Evolutionary conservation across 768 basidiomycete genomes (phyloP).

Genomic region (Lactifluus hygrophoroides): DNA sequence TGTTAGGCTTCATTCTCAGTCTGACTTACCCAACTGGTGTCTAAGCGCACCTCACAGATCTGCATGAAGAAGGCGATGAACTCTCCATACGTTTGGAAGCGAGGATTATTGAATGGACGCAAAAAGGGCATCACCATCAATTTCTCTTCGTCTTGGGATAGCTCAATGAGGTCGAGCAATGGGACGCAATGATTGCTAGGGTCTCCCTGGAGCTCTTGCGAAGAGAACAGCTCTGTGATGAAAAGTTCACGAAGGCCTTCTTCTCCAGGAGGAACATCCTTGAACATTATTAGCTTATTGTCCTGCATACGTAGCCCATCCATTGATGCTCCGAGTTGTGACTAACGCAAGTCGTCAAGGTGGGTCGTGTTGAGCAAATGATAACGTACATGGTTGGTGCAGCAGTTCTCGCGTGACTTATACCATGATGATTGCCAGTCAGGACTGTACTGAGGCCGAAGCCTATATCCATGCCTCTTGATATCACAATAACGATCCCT

Average conservation of each 20-base stretch:
- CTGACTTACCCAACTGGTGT: not conserved
- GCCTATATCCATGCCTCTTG: too few relatives aligned
- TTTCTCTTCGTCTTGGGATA: not conserved
- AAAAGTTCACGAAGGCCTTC: slow-evolving; percentile 3
- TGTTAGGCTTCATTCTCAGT: not conserved
- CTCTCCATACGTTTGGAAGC: slow-evolving; percentile 11
- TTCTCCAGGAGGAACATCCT: slow-evolving; percentile 6
- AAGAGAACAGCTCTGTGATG: not conserved
- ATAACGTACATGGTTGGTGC: too few relatives aligned
- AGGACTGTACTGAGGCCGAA: too few relatives aligned
- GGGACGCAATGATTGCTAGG: slow-evolving; percentile 15
- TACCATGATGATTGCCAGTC: too few relatives aligned
- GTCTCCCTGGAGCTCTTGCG: not conserved
- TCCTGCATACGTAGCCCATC: slow-evolving; percentile 16
- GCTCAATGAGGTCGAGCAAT: slow-evolving; percentile 1
- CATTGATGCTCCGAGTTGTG: slow-evolving; percentile 5
- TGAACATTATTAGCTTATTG: slow-evolving; percentile 12
- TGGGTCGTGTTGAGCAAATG: too few relatives aligned
- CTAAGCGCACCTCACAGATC: not conserved
- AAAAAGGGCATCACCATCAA: slow-evolving; percentile 17
- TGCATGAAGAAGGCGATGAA: slow-evolving; percentile 16
- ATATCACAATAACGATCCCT: too few relatives aligned
- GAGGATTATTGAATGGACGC: slow-evolving; percentile 14
- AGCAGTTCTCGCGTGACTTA: too few relatives aligned
- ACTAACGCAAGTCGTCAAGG: too few relatives aligned